Percentiles rank a stretch among this genome's conserved stretches.
Conservation (phyloP, 163 green algal species). For the Coccomyxa subellipsoidea region DNA sequence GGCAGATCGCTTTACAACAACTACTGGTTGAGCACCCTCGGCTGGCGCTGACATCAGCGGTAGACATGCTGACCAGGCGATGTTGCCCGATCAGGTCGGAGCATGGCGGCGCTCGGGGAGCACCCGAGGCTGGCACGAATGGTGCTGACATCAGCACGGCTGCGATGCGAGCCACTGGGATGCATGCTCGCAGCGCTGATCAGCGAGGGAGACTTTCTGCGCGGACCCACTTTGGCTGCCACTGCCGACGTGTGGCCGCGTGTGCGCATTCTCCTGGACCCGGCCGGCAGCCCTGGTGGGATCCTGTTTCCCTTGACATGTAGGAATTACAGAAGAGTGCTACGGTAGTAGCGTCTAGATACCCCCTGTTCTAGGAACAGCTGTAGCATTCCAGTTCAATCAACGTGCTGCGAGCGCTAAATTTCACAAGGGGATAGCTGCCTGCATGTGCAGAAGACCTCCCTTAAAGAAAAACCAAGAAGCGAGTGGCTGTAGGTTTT, state of each 20-base stretch:
- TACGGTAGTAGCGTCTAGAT: too few relatives aligned
- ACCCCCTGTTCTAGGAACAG: too few relatives aligned
- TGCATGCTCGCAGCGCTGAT: conserved; percentile 49
- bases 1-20: too few relatives aligned
- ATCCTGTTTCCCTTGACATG: neutral
- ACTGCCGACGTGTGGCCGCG: neutral
- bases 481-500: too few relatives aligned
- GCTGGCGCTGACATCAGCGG: neutral
- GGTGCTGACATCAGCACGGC: conserved; percentile 26
- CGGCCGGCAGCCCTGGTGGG: neutral
- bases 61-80: neutral
- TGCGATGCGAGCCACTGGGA: conserved; percentile 27
- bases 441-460: too few relatives aligned
- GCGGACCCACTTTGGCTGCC: neutral
- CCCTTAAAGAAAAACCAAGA: too few relatives aligned
- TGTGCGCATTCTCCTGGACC: neutral
- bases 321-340: too few relatives aligned
- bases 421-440: too few relatives aligned
- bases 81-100: conserved; percentile 9
- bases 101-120: conserved; percentile 38
- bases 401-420: too few relatives aligned
- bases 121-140: conserved; percentile 51
- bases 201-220: conserved; percentile 49
- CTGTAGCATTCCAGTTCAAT: too few relatives aligned
- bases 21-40: neutral